Conservation (phyloP, 768 basidiomycete genomes). For the Amanita molliuscula region DNA sequence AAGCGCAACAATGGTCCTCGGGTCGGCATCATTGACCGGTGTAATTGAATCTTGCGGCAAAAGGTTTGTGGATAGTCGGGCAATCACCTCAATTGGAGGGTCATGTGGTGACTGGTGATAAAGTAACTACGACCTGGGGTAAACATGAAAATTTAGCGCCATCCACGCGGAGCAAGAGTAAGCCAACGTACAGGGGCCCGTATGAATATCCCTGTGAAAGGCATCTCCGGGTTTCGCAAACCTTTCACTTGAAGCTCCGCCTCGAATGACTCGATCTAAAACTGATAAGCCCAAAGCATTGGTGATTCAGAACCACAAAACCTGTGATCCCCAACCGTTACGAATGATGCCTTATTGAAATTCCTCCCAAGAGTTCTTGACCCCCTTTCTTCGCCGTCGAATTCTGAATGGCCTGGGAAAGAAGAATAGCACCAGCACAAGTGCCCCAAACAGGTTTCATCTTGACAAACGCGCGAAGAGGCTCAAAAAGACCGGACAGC, state of each 20-base stretch:
- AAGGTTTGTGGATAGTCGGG: constrained; percentile 19
- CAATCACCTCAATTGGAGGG: constrained; percentile 23
- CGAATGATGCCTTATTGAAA: constrained; percentile 72
- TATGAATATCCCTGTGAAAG: constrained; percentile 86
- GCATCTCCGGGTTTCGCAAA: constrained; percentile 43
- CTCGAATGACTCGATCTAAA: constrained; percentile 85
- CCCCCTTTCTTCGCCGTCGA: constrained; percentile 64
- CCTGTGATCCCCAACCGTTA: constrained; percentile 94
- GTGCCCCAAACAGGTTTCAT: constrained; percentile 87
- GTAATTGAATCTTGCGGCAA: constrained; percentile 29
- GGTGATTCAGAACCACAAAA: constrained; percentile 15
- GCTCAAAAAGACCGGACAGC: constrained; percentile 70
- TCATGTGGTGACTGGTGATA: constrained; percentile 37
- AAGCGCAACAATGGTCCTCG: constrained; percentile 69
- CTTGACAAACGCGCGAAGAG: constrained; percentile 62
- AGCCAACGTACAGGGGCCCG: constrained; percentile 67
- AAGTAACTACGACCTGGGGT: constrained; percentile 49
- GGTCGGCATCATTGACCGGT: constrained; percentile 39
- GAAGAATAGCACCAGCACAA: constrained; percentile 89
- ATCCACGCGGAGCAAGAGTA: not conserved
- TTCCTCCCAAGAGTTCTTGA: constrained; percentile 75
- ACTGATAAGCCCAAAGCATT: no score
- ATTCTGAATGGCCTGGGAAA: constrained; percentile 64
- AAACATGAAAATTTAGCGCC: not conserved
- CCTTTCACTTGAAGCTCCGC: constrained; percentile 56